phyloP scores from a whole-genome alignment of 2,329 filamentous ascomycete genomes.

The Diaporthe citrichinensis region DNA sequence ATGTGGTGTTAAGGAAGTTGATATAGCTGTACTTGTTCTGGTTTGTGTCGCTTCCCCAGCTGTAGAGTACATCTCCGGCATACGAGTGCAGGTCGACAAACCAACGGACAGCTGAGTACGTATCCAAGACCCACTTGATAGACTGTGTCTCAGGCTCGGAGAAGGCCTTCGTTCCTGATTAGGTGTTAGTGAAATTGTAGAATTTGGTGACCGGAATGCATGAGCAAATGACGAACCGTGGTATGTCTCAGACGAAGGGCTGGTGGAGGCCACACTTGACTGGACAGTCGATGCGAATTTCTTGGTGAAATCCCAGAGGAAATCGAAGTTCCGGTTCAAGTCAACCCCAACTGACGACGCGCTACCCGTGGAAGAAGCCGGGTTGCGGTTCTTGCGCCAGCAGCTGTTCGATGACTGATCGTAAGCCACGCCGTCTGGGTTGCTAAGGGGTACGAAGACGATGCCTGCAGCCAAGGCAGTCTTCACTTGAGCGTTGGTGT shows the following conservation, averaged over 20 bases:
- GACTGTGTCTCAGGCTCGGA: conserved; percentile 71
- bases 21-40: conserved; percentile 60
- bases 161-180: conserved; percentile 54
- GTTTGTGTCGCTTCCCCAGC: conserved; percentile 69
- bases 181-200: background rate
- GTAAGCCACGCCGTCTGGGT: conserved; percentile 67
- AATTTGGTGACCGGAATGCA: background rate
- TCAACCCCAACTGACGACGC: conserved; percentile 60
- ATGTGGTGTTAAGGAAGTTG: conserved; percentile 67
- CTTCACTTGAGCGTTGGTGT: conserved; percentile 66
- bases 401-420: conserved; percentile 64
- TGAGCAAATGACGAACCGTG: conserved; percentile 53
- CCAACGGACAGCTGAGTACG: conserved; percentile 66
- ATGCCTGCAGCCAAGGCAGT: conserved; percentile 66
- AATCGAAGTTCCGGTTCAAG: conserved; percentile 71
- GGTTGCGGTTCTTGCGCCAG: conserved; percentile 71
- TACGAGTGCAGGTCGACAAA: conserved; percentile 72
- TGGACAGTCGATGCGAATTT: conserved; percentile 58
- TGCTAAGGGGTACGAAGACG: conserved; percentile 66
- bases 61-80: conserved; percentile 66
- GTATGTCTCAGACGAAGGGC: conserved; percentile 62
- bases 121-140: conserved; percentile 66
- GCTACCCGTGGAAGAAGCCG: conserved; percentile 52
- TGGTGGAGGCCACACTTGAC: conserved; percentile 56
- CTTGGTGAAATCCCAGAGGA: conserved; percentile 67